A percentile compares a stretch with the other conserved stretches of the same genome.
Conservation (phyloP, 768 basidiomycete species). For the Clathrus columnatus region DNA sequence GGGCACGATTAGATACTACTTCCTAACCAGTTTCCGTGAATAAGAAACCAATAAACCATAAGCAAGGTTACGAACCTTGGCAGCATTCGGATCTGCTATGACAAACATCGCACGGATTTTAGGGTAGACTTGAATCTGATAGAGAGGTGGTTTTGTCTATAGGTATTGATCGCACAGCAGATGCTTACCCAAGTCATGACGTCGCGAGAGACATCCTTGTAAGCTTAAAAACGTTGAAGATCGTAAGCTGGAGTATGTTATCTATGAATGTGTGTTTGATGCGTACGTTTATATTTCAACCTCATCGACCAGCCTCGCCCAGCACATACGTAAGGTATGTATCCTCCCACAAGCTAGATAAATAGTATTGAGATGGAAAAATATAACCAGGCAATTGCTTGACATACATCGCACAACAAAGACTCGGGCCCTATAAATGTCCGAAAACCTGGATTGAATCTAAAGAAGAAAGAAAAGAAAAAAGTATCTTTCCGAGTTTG, state of each 20-base stretch:
- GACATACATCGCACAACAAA: neutral
- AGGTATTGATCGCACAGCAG: neutral
- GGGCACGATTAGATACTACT: slow-evolving; percentile 36
- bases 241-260: too few species aligned
- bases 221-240: too few species aligned
- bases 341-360: neutral
- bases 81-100: neutral
- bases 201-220: too few species aligned
- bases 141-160: neutral
- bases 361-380: neutral
- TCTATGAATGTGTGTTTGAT: neutral
- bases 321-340: neutral
- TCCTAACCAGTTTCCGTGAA: too few species aligned
- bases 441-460: neutral
- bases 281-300: neutral
- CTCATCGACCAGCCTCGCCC: neutral
- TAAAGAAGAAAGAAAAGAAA: neutral
- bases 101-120: neutral
- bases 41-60: too few species aligned
- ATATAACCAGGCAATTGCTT: neutral
- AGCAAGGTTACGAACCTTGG: neutral
- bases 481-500: too few species aligned
- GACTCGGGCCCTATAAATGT: neutral
- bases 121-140: neutral
- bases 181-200: neutral